A percentile compares a stretch with the other conserved stretches of the same genome.
Evolutionary conservation across 78 protist species (phyloP).

Genomic region (Acrasis kona): DNA sequence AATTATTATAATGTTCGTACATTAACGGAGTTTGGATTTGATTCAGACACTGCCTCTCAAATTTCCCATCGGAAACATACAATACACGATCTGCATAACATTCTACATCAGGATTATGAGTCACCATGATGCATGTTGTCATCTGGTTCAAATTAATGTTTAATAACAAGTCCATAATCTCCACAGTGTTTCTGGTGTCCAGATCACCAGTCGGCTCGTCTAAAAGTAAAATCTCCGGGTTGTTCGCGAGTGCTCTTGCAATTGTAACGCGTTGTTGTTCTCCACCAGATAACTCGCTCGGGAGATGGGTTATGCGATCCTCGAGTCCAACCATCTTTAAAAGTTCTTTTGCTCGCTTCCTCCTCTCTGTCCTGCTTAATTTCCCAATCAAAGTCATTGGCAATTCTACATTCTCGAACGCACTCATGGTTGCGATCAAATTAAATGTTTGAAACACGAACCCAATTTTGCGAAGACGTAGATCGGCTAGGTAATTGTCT

Average conservation of each 20-base stretch:
- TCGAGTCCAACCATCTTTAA: slow-evolving; percentile 73
- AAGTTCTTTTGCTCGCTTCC: slow-evolving; percentile 33
- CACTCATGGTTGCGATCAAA: slow-evolving; percentile 81
- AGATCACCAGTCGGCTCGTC: slow-evolving; percentile 93
- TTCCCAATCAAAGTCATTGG: slow-evolving; percentile 83
- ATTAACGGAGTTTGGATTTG: slow-evolving; percentile 50
- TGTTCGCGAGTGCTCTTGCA: slow-evolving; percentile 83
- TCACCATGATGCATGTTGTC: slow-evolving; percentile 85
- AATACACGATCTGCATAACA: slow-evolving; percentile 88
- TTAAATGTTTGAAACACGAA: slow-evolving; percentile 93
- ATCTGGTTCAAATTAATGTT: slow-evolving; percentile 46
- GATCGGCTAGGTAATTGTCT: slow-evolving; percentile 54
- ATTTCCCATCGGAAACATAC: slow-evolving; percentile 67
- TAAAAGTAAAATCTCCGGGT: slow-evolving; percentile 76
- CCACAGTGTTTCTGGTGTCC: slow-evolving; percentile 79
- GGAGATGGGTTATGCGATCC: slow-evolving; percentile 80
- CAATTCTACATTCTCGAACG: slow-evolving; percentile 85
- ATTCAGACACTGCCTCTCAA: slow-evolving; percentile 60
- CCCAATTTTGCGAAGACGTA: slow-evolving; percentile 70
- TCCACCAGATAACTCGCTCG: slow-evolving; percentile 91
- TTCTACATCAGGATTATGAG: slow-evolving; percentile 90
- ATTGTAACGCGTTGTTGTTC: slow-evolving; percentile 92
- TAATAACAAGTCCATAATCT: slow-evolving; percentile 80
- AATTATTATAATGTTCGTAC: slow-evolving; percentile 53
- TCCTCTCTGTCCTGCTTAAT: slow-evolving; percentile 37